Evolutionary conservation across 805 yeast genomes (phyloP), one percentile per base, ranked within the genome.

Genomic region (Wickerhamiella musiphila): DNA sequence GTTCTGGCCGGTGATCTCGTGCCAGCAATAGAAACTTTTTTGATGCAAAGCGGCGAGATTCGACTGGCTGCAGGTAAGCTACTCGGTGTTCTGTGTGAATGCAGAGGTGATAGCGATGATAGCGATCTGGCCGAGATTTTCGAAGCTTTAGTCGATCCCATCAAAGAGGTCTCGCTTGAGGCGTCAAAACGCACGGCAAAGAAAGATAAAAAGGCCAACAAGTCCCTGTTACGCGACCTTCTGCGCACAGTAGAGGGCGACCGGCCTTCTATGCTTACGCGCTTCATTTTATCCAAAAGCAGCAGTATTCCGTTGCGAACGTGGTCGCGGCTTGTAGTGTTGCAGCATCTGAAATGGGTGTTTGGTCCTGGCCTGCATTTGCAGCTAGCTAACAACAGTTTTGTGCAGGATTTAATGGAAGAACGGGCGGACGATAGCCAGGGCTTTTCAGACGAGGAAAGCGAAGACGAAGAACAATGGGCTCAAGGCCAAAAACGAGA

Each of bases 121-220:
- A 47, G 47, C 10, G 60, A 53, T 3, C 58, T 52, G 2, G 57
- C 51, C 2, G 65, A 58, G 2, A 58, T 54, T 6, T 53, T 45
- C 6, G 58, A 51, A 1, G 59, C 57, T 10, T 62, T 53, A 30
- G n/a, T n/a, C n/a, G n/a, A n/a, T n/a, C n/a, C n/a, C n/a, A n/a
- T n/a, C n/a, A 45, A 45, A 6, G 37, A 32, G 22, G 53, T 73
- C 26, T 53, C 67, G 1, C 63, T 60, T 26, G 62, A 66, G 15
- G 66, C 77, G 0, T 57, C 73, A 4, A 71, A 72, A 36, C 67
- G 61, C 32, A 47, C 71, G 3, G 65, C 74, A 18, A 75, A 75
- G 42, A 70, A 67, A 45, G 78, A 72, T 38, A 73, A 70, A n/a
- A 23, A 23, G 7, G 23, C 18, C 12, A 28, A 23, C 47, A 65